Evolutionary conservation across 345 rosid species (phyloP).

Genomic region (Dimocarpus longan): DNA sequence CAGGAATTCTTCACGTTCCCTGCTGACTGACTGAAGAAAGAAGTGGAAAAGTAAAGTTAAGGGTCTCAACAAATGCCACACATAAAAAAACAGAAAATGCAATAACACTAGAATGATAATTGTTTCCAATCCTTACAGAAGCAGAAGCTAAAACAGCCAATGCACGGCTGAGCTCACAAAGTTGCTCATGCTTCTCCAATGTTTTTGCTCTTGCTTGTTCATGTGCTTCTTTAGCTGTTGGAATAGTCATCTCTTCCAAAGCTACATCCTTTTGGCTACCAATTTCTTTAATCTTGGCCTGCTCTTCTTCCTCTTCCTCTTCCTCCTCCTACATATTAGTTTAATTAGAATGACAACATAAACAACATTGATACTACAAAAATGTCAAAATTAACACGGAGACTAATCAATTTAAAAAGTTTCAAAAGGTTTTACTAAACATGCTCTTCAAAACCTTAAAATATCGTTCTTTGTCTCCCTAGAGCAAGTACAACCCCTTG

Average conservation of each 20-base stretch:
- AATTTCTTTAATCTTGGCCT: slow-evolving; percentile 81
- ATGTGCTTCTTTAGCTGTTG: slow-evolving; percentile 73
- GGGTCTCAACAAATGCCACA: slow-evolving; percentile 19
- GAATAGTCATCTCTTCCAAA: slow-evolving; percentile 70
- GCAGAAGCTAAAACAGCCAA: slow-evolving; percentile 96
- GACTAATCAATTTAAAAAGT: neutral
- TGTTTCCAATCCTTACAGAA: slow-evolving; percentile 58
- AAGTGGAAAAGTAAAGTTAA: slow-evolving; percentile 26
- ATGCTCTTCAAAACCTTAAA: slow-evolving; percentile 1
- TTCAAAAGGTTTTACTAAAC: neutral
- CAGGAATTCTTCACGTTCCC: slow-evolving; percentile 95
- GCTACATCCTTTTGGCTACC: slow-evolving; percentile 71
- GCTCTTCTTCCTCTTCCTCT: slow-evolving; percentile 87
- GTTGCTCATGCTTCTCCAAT: slow-evolving; percentile 89
- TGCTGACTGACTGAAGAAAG: slow-evolving; percentile 77
- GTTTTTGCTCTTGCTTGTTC: slow-evolving; percentile 83
- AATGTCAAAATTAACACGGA: neutral
- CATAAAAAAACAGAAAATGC: neutral
- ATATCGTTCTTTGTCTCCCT: neutral
- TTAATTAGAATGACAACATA: slow-evolving; percentile 15
- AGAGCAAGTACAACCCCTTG: neutral
- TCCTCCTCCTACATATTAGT: slow-evolving; percentile 68
- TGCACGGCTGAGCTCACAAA: slow-evolving; percentile 97
- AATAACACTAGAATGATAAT: slow-evolving; percentile 4
- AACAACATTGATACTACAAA: slow-evolving; percentile 9